Evolutionary conservation across 345 rosid genomes (phyloP), one percentile per base, ranked within the genome.

Genomic region (Turritis glabra): DNA sequence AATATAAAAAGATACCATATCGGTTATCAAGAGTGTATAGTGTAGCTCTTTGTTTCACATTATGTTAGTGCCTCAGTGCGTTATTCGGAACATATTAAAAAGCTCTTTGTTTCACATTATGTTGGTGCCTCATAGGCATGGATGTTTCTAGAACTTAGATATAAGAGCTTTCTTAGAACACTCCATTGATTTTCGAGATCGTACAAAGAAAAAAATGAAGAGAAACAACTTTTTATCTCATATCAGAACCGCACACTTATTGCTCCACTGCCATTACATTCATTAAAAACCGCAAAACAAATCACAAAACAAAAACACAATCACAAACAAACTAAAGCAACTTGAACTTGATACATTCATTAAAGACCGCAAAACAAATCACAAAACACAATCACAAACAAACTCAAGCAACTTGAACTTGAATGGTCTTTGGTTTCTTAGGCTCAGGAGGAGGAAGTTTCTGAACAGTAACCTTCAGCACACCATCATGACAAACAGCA

Each of bases 371-470:
- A 40, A 32, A 46, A 44, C 0, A 4, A 48, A 54, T 27, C 25
- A 23, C 1, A 14, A 10, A 35, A 13, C 40, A 60, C 17, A 2
- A 48, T 22, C 38, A 46, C 25, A 14, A 41, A 35, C 18, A 18
- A 52, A 4, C 67, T 86, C 76, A 90, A 22, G 91, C 97, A 60
- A 89, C 79, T 74, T 89, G 82, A 7, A 91, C 98, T 60, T 86
- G 82, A n/a, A 92, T 82, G 0, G 85, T 90, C 84, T 82, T 86
- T 0, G 90, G 84, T 70, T 83, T 88, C 84, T 90, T 89, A 1
- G 92, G 96, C 80, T 93, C 88, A 3, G 98, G 96, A 3, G 98
- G 93, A 0, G 98, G 93, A 69, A 83, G 57, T 64, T 91, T 91
- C 85, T 82, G 79, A 13, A 93, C 88, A 0, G 94, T 89, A 0